A percentile compares a stretch with the other conserved stretches of the same genome.
Conservation (phyloP, 257 asterid genomes). For the Nicotiana noctiflora region DNA sequence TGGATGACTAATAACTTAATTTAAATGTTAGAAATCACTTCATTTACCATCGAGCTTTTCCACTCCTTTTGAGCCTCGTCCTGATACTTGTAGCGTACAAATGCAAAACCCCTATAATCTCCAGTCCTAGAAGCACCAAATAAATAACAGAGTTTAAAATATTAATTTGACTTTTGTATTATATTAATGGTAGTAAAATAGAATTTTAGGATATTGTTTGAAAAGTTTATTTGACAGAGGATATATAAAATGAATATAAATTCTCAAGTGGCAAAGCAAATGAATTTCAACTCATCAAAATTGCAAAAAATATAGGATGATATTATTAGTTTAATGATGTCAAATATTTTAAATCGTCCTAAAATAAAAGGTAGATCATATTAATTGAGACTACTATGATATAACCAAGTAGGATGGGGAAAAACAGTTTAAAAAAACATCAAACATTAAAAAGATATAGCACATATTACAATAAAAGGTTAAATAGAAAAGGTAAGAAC, state of each 20-base stretch:
- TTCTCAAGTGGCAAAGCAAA: not conserved
- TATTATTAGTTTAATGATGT: not conserved
- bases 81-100: slow-evolving; percentile 89
- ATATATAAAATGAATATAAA: not conserved
- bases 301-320: not conserved
- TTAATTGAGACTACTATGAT: not conserved
- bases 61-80: slow-evolving; percentile 96
- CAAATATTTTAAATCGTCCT: not conserved
- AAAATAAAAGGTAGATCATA: not conserved
- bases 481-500: slow-evolving; percentile 14
- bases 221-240: not conserved
- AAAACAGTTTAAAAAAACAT: not conserved
- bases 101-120: slow-evolving; percentile 97
- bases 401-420: not conserved
- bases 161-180: not conserved
- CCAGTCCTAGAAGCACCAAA: slow-evolving; percentile 61
- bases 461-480: not conserved
- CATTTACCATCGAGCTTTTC: slow-evolving; percentile 87
- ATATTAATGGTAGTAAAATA: not conserved
- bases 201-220: not conserved
- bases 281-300: not conserved
- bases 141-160: not conserved
- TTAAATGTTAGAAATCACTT: not conserved
- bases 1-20: not conserved
- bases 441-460: not conserved